These are phyloP conservation scores for Caloboletus inedulis DNA, from an alignment of 1,284 basidiomycete species.

Conservation along the genomic window DNA sequence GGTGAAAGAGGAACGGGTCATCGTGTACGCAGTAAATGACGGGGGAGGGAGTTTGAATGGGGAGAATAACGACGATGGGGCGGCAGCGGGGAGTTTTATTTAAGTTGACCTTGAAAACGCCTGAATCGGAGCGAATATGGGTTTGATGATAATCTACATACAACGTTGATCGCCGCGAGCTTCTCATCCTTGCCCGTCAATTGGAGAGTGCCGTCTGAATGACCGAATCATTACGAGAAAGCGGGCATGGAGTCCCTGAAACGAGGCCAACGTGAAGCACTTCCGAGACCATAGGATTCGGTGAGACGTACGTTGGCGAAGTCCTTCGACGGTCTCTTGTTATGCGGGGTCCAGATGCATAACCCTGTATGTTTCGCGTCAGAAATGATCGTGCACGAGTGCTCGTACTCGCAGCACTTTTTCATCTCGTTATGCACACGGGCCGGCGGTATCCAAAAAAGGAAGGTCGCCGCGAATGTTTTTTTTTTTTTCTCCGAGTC, in stretches of 20 bases:
- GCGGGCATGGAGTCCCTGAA: conserved; percentile 32
- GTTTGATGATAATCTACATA: conserved; percentile 38
- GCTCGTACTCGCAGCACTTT: not conserved
- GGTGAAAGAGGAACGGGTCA: conserved; percentile 8
- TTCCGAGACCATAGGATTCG: conserved; percentile 6
- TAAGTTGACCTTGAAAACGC: conserved; percentile 28
- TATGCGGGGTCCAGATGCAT: conserved; percentile 5
- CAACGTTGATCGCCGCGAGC: conserved; percentile 47
- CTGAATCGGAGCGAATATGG: conserved; percentile 34
- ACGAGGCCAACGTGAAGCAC: conserved; percentile 24
- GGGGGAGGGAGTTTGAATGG: not conserved
- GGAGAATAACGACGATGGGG: conserved; percentile 4
- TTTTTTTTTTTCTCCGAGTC: too few relatives aligned
- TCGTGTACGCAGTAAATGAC: not conserved
- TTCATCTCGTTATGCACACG: not conserved
- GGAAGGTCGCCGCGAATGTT: conserved; percentile 6
- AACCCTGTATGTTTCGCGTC: conserved; percentile 12
- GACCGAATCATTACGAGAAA: conserved; percentile 37
- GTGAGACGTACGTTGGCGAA: conserved; percentile 13
- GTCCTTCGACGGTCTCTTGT: conserved; percentile 11
- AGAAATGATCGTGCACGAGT: not conserved
- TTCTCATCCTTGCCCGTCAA: conserved; percentile 37
- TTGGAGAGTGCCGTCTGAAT: conserved; percentile 32
- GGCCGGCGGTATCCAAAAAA: conserved; percentile 5
- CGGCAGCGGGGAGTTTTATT: conserved; percentile 25